Conservation (phyloP, 164 flowering plant species). For the Saururus chinensis region DNA sequence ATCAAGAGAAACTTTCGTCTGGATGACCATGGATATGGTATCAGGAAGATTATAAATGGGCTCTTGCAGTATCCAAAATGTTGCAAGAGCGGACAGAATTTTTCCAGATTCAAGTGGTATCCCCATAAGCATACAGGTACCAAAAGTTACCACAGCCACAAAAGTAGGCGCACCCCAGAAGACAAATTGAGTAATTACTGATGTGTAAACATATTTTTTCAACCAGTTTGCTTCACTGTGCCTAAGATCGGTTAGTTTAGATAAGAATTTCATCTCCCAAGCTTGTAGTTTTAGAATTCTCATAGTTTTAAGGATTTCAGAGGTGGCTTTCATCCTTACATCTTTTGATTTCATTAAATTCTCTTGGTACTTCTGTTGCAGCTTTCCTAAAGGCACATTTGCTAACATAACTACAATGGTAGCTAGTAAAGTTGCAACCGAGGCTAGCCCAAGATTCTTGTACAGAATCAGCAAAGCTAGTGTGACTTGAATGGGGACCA, state of each 20-base stretch:
- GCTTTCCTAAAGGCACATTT: conserved; percentile 43
- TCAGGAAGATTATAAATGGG: conserved; percentile 63
- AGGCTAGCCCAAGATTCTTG: conserved; percentile 56
- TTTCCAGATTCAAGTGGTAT: conserved; percentile 63
- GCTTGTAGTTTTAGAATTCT: conserved; percentile 75
- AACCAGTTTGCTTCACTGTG: conserved; percentile 50
- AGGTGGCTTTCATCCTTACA: conserved; percentile 55
- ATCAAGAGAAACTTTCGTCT: conserved; percentile 67
- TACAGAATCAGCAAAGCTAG: conserved; percentile 54
- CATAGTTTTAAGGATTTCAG: conserved; percentile 69
- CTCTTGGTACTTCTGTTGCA: conserved; percentile 40
- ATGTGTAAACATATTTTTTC: conserved; percentile 35
- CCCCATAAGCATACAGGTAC: conserved; percentile 43
- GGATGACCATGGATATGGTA: conserved; percentile 48
- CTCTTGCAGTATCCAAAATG: conserved; percentile 58
- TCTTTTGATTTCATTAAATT: conserved; percentile 68
- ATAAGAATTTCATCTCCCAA: conserved; percentile 71
- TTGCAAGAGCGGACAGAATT: conserved; percentile 67
- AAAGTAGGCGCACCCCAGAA: conserved; percentile 61
- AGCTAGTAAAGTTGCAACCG: conserved; percentile 41
- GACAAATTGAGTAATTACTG: conserved; percentile 30
- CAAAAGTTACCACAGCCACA: conserved; percentile 53
- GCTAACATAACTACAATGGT: conserved; percentile 43
- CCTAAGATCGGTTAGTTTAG: conserved; percentile 40
- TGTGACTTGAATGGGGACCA: conserved; percentile 41